These are phyloP conservation scores for Aaosphaeria pasadenensis DNA, from an alignment of 2,329 filamentous ascomycete species.

Conservation along the genomic window DNA sequence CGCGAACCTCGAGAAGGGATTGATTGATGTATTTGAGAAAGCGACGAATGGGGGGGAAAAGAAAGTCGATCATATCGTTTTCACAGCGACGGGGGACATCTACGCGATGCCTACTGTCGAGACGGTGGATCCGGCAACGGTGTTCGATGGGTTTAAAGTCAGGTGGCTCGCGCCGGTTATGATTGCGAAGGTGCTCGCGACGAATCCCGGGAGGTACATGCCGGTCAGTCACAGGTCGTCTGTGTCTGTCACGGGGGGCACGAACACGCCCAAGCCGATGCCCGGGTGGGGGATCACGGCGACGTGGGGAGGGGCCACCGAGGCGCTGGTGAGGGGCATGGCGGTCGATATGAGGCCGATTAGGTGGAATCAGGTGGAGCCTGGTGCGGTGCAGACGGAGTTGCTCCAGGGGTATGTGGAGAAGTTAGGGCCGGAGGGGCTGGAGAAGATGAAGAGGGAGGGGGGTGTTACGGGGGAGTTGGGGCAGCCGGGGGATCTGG, in stretches of 20 bases:
- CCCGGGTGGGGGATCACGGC: constrained; percentile 32
- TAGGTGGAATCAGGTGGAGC: constrained; percentile 42
- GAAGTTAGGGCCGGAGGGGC: constrained; percentile 11
- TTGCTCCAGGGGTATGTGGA: constrained; percentile 29
- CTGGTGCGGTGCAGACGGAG: constrained; percentile 42
- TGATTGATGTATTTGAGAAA: constrained; percentile 24
- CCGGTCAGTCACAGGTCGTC: constrained; percentile 22
- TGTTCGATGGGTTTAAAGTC: constrained; percentile 20
- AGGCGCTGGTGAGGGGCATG: constrained; percentile 37
- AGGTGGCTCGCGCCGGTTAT: constrained; percentile 35
- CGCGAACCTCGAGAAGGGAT: constrained; percentile 16
- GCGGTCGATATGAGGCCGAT: constrained; percentile 43
- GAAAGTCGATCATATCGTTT: constrained; percentile 32
- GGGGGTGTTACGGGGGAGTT: constrained; percentile 19
- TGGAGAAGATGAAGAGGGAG: constrained; percentile 12
- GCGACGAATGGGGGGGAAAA: constrained; percentile 20
- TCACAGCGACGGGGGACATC: constrained; percentile 23
- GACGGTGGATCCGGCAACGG: constrained; percentile 17
- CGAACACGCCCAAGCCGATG: constrained; percentile 31
- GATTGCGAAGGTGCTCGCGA: constrained; percentile 40
- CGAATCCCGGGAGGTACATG: constrained; percentile 30
- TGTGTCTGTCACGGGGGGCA: constrained; percentile 42
- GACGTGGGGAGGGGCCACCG: constrained; percentile 16
- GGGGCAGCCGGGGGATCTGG: constrained; percentile 35
- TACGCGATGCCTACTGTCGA: constrained; percentile 22